phyloP scores from a whole-genome alignment of 2,329 filamentous ascomycete genomes.

The Paramyrothecium sp. region DNA sequence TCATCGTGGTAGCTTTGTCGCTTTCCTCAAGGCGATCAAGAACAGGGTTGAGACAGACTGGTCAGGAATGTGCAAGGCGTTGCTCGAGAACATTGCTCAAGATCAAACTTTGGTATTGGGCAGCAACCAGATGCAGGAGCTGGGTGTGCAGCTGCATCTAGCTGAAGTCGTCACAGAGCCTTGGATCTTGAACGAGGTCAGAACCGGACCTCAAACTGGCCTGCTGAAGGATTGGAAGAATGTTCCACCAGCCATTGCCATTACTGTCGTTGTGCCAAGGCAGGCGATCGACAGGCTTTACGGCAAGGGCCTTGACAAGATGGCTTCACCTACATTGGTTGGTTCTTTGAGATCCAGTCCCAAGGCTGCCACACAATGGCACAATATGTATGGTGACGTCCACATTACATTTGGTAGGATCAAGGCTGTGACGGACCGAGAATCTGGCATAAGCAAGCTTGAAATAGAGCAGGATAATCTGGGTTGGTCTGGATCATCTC shows the following conservation, averaged over 20 bases:
- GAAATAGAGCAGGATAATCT: conserved; percentile 29
- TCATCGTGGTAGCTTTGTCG: conserved; percentile 37
- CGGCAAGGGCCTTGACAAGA: conserved; percentile 9
- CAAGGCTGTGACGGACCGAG: conserved; percentile 16
- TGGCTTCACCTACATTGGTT: conserved; percentile 24
- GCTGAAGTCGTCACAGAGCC: conserved; percentile 28
- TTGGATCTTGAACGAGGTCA: conserved; percentile 23
- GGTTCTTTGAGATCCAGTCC: conserved; percentile 24
- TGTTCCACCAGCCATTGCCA: conserved; percentile 32
- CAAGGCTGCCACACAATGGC: conserved; percentile 21
- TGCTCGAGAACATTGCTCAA: conserved; percentile 26
- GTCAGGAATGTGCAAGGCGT: conserved; percentile 20
- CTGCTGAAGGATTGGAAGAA: conserved; percentile 34
- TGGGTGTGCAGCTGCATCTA: conserved; percentile 33
- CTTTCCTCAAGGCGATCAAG: conserved; percentile 35
- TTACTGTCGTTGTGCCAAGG: conserved; percentile 35
- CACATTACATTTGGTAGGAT: conserved; percentile 41
- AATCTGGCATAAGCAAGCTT: conserved; percentile 29
- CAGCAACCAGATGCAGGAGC: conserved; percentile 30
- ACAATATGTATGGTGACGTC: conserved; percentile 35
- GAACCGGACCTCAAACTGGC: conserved; percentile 12
- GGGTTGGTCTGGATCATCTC: conserved; percentile 34
- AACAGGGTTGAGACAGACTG: conserved; percentile 32
- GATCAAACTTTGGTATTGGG: conserved; percentile 27
- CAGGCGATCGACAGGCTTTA: conserved; percentile 23